Percentiles rank a stretch among this genome's conserved stretches.
Conservation (phyloP, 2,329 filamentous ascomycete genomes). For the Mariannaea sp. region DNA sequence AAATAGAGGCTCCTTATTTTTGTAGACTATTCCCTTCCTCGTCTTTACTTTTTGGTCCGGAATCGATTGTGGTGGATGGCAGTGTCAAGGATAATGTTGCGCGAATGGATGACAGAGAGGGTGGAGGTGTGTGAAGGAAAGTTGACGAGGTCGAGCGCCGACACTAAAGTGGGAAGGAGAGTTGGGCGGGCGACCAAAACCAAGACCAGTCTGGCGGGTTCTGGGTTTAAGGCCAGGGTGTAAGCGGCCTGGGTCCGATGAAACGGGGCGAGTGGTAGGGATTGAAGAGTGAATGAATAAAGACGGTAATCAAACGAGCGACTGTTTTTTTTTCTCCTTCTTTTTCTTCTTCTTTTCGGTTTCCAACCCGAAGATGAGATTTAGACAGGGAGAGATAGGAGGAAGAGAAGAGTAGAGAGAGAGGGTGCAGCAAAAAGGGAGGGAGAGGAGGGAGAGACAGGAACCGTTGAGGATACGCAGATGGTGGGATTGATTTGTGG, state of each 20-base stretch:
- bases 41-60: not conserved
- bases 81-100: slow-evolving; percentile 1
- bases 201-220: not conserved
- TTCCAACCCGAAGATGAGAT: too few relatives aligned
- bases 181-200: slow-evolving; percentile 17
- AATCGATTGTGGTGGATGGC: slow-evolving; percentile 8
- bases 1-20: slow-evolving; percentile 4
- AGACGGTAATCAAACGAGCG: slow-evolving; percentile 6
- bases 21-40: not conserved
- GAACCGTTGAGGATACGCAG: slow-evolving; percentile 4
- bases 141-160: slow-evolving; percentile 16
- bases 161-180: slow-evolving; percentile 22
- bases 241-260: slow-evolving; percentile 18
- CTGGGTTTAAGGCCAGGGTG: slow-evolving; percentile 7
- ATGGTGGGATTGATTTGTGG: not conserved
- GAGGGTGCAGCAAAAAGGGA: not conserved
- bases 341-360: too few relatives aligned
- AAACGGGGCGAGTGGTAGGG: slow-evolving; percentile 17
- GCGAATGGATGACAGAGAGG: slow-evolving; percentile 3
- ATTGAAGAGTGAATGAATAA: not conserved
- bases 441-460: not conserved
- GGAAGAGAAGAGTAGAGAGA: not conserved
- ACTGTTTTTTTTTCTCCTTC: slow-evolving; percentile 17
- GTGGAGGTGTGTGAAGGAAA: slow-evolving; percentile 16
- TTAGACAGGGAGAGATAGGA: too few relatives aligned